These are phyloP conservation scores for Dothistroma pini DNA, from an alignment of 2,329 filamentous ascomycete genomes.

Conservation along the genomic window DNA sequence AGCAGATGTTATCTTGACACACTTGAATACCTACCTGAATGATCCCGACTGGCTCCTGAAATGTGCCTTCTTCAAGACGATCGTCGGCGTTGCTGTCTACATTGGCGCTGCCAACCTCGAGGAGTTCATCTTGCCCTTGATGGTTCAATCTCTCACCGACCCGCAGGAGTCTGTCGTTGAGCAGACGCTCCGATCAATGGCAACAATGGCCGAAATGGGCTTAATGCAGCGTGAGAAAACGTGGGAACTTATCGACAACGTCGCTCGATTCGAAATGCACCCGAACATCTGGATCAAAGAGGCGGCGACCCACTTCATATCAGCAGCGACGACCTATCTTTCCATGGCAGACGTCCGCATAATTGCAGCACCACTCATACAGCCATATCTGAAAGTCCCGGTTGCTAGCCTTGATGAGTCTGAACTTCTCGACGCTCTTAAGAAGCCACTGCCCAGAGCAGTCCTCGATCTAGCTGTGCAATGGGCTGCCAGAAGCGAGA, in stretches of 20 bases:
- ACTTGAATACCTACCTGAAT: slow-evolving; percentile 95
- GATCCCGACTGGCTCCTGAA: slow-evolving; percentile 96
- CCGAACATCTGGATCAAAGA: slow-evolving; percentile 95
- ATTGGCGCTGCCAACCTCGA: slow-evolving; percentile 85
- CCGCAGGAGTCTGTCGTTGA: slow-evolving; percentile 93
- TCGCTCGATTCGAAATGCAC: slow-evolving; percentile 83
- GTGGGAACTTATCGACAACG: slow-evolving; percentile 83
- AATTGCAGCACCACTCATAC: slow-evolving; percentile 74
- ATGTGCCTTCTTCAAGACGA: slow-evolving; percentile 92
- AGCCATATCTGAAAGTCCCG: slow-evolving; percentile 74
- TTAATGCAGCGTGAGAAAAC: slow-evolving; percentile 78
- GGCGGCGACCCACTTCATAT: slow-evolving; percentile 78
- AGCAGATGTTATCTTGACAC: slow-evolving; percentile 93
- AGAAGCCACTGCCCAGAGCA: slow-evolving; percentile 71
- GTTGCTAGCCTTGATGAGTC: slow-evolving; percentile 68
- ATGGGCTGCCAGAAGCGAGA: slow-evolving; percentile 70
- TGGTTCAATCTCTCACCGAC: slow-evolving; percentile 92
- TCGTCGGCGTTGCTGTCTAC: slow-evolving; percentile 88
- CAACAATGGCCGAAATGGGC: slow-evolving; percentile 82
- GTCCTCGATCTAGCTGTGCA: slow-evolving; percentile 81
- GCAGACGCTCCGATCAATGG: slow-evolving; percentile 80
- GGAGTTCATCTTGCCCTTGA: slow-evolving; percentile 90
- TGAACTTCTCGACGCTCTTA: slow-evolving; percentile 73
- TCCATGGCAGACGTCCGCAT: slow-evolving; percentile 78
- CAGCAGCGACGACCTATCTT: slow-evolving; percentile 70